A percentile compares a stretch with the other conserved stretches of the same genome.
phyloP scores from a whole-genome alignment of 164 flowering plant genomes.

The Akebia trifoliata region DNA sequence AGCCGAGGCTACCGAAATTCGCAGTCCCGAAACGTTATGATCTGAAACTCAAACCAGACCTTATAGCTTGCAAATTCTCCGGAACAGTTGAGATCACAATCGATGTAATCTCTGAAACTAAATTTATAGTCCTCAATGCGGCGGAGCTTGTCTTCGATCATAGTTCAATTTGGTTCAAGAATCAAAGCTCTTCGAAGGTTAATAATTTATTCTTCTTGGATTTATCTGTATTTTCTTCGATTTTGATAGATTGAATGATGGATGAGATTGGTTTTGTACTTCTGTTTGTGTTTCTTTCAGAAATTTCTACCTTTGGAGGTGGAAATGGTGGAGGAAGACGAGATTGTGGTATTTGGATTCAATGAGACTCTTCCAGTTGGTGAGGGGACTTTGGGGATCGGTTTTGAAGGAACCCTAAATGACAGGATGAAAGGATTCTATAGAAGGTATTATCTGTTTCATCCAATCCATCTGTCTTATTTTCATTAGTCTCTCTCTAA shows the following conservation, averaged over 20 bases:
- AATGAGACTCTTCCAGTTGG: slow-evolving; percentile 27
- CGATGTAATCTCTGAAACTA: slow-evolving; percentile 34
- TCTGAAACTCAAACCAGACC: slow-evolving; percentile 50
- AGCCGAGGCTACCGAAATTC: slow-evolving; percentile 47
- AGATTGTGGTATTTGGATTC: slow-evolving; percentile 46
- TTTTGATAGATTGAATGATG: no score
- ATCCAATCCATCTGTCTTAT: background rate
- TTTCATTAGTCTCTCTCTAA: background rate
- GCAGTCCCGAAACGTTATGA: slow-evolving; percentile 57
- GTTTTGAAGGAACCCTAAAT: no score
- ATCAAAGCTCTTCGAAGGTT: no score
- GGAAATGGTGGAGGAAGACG: slow-evolving; percentile 43
- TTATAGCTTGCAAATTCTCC: slow-evolving; percentile 44
- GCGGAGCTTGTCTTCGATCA: no score
- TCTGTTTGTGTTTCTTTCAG: slow-evolving; percentile 15
- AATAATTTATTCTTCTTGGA: background rate
- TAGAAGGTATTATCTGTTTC: slow-evolving; percentile 43
- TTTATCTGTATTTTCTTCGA: background rate
- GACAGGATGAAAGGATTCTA: slow-evolving; percentile 97
- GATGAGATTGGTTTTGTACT: no score
- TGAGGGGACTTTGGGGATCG: slow-evolving; percentile 35
- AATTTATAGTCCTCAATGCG: slow-evolving; percentile 58
- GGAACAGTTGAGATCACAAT: no score
- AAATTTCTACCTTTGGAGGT: slow-evolving; percentile 27
- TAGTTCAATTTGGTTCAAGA: no score